Evolutionary conservation across 1,284 basidiomycete genomes (phyloP), one percentile per base, ranked within the genome.

Genomic region (Omphalotus olearius): DNA sequence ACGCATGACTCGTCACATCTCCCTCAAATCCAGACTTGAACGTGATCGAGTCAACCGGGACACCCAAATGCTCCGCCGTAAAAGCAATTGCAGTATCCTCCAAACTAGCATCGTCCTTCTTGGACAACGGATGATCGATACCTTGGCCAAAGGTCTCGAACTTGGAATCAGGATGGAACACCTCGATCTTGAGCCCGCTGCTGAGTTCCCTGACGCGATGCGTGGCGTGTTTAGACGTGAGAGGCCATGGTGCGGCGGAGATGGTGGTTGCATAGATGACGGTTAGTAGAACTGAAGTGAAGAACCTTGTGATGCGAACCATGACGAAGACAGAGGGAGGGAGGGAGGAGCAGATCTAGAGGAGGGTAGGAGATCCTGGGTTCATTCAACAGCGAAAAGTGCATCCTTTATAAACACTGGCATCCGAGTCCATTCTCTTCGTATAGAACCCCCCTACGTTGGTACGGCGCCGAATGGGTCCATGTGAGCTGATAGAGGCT

Each of bases 121-220:
- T 61, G 13, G 57, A 54, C 28, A 62, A 53, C 2, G 64, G 62
- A 44, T 62, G 57, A 26, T 64, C 60, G 20, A 64, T 53, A 16
- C 66, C 68, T 4, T 53, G 56, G 30, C 64, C 66, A 58, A 67
- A 69, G 4, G 66, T 67, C 66, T 66, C 66, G 57, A 61, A 69
- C 6, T 63, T 61, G 16, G 67, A 65, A 51, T 60, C 57, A 25
- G 66, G 67, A 54, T 66, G 63, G 63, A 63, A 70, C 6, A 63
- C 57, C 57, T 65, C 61, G 17, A 70, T 47, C 55, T 60, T 59
- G 45, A 68, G 52, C 52, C 62, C 60, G 43, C 55, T 51, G 33
- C 57, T 56, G 42, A 70, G 53, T 17, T 65, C 55, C 20, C 65
- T 60, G 18, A 53, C 56, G 37, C 65, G 62, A 56, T 68, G 65